phyloP scores from a whole-genome alignment of 169 alveolate species.

The Plasmodium knowlesi region DNA sequence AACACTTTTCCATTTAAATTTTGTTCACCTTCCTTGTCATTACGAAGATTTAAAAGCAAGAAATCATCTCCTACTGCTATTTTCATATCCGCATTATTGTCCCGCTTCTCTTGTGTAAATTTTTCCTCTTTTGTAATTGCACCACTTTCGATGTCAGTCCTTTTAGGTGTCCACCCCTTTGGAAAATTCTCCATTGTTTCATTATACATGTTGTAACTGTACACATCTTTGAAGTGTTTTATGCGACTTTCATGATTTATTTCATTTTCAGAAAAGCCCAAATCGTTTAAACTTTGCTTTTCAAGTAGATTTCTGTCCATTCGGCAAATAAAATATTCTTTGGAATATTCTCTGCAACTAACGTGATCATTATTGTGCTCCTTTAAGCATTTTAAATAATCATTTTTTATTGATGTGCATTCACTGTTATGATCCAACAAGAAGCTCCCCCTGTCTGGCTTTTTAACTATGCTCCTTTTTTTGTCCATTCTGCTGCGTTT shows the following conservation, averaged over 20 bases:
- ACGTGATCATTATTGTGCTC: conserved; percentile 70
- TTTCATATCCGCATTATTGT: not conserved
- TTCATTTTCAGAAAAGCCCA: conserved; percentile 69
- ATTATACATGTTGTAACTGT: conserved; percentile 53
- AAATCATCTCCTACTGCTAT: not conserved
- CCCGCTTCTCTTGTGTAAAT: not conserved
- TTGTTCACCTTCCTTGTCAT: not conserved
- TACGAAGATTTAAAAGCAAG: conserved; percentile 18
- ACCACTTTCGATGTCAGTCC: not conserved
- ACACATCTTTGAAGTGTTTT: conserved; percentile 59
- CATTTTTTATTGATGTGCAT: conserved; percentile 68
- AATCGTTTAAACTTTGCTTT: conserved; percentile 52
- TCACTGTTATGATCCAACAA: conserved; percentile 75
- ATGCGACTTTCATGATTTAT: conserved; percentile 41
- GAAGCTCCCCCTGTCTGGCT: conserved; percentile 78
- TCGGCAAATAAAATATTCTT: conserved; percentile 76
- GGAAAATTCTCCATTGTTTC: conserved; percentile 45
- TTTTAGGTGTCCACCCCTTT: not conserved
- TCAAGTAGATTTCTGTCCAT: conserved; percentile 75
- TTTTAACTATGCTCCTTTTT: conserved; percentile 61
- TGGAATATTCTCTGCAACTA: conserved; percentile 75
- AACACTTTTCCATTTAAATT: not conserved
- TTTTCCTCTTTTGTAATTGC: not conserved
- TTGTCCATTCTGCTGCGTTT: conserved; percentile 12
- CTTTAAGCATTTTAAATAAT: conserved; percentile 73